Conservation (phyloP, 1,284 basidiomycete species). For the Melampsora abietis-canadensis region DNA sequence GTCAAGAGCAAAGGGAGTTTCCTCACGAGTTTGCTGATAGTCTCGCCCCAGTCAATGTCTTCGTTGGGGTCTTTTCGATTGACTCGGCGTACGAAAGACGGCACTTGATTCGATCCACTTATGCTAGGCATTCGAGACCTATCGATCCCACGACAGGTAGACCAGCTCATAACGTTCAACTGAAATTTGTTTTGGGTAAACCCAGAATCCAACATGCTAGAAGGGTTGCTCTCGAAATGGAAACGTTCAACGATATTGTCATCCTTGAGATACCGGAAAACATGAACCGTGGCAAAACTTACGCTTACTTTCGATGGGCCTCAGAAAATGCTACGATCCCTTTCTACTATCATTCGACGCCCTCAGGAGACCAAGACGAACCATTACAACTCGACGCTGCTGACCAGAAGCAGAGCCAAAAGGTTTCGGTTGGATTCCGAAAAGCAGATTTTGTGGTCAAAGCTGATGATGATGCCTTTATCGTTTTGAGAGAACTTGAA, state of each 20-base stretch:
- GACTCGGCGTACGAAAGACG: constrained; percentile 81
- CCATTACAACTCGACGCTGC: constrained; percentile 30
- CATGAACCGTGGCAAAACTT: constrained; percentile 78
- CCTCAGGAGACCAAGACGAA: constrained; percentile 43
- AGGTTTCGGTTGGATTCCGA: constrained; percentile 60
- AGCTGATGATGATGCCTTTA: constrained; percentile 88
- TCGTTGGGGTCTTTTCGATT: constrained; percentile 86
- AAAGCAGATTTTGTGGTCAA: constrained; percentile 80
- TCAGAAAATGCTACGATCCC: constrained; percentile 87
- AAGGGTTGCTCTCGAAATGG: constrained; percentile 80
- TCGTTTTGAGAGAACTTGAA: constrained; percentile 89
- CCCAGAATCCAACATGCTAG: constrained; percentile 75
- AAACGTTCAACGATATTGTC: constrained; percentile 85
- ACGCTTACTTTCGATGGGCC: constrained; percentile 73
- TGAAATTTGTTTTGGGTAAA: constrained; percentile 86
- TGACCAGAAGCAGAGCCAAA: constrained; percentile 52
- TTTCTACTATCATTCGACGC: constrained; percentile 47
- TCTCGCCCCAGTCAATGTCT: constrained; percentile 80
- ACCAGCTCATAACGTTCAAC: constrained; percentile 68
- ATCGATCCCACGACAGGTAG: constrained; percentile 52
- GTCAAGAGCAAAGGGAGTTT: constrained; percentile 57
- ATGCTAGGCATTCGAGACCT: constrained; percentile 66
- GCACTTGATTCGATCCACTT: constrained; percentile 83
- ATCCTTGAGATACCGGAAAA: constrained; percentile 81
- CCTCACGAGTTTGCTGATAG: constrained; percentile 59